Base-by-base conservation (phyloP, 148 eudicot genomes). In the Dianthus caryophyllus region DNA sequence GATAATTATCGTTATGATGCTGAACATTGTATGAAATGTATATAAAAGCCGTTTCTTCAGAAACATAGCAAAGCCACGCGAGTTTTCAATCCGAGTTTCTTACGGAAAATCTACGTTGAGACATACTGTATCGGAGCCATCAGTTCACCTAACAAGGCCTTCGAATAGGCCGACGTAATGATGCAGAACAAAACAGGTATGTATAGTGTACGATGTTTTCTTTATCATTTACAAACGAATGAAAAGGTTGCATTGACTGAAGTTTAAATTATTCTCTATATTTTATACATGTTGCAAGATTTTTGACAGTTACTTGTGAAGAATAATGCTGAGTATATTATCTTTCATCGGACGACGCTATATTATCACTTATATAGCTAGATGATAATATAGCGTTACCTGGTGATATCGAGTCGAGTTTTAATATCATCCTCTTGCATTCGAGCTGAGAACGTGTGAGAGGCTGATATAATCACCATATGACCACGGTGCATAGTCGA, bases 221-320 rank as follows among this genome's bases (percentile, higher is more conserved):
- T 36, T 52, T 65, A 54, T 15, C 30, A 5, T 70, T 60, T 22
- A 39, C 26, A 4, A 63, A 39, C 68, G 43, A 63, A 64, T 52
- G 47, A 27, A 17, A 43, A 62, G 53, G 39, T 63, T 54, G 53
- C 58, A 54, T 71, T 71, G 62, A 71, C 43, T 22, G 36, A 31
- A 16, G 51, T 22, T 25, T 20, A 50, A 61, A 24, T 36, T 61
- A 38, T 26, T 13, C 52, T 38, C 1, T 50, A 21, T 41, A 43
- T 61, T 36, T 38, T n/a, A 38, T 38, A 61, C 38, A 3, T 61
- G 47, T 44, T 5, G 6, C 12, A 30, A 61, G 21, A 48, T 18
- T 9, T 14, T 43, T 63, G 66, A 63, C 50, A 63, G 51, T 63
- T 63, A 25, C 25, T 33, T 57, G 18, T 57, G 31, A 44, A 59